Conservation (phyloP, 768 basidiomycete genomes). For the Suillus americanus region DNA sequence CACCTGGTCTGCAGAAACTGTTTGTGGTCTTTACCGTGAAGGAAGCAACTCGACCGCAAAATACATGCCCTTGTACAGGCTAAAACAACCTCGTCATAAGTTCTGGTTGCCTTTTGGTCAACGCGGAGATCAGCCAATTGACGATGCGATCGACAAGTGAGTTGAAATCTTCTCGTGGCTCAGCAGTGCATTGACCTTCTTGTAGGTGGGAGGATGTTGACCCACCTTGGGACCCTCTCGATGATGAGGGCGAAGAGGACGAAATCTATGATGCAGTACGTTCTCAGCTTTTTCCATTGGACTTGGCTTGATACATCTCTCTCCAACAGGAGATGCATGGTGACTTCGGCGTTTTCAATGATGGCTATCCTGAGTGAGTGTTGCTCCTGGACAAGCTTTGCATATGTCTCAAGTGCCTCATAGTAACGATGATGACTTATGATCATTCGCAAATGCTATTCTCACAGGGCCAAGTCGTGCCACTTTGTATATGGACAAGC, state of each 20-base stretch:
- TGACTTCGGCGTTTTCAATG: constrained; percentile 2
- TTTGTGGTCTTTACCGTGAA: constrained; percentile 18
- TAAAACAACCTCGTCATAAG: constrained; percentile 16
- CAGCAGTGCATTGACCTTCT: not conserved
- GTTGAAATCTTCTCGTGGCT: not conserved
- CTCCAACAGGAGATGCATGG: not conserved
- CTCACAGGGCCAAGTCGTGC: not conserved
- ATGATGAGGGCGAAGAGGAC: constrained; percentile 27
- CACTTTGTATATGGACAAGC: not conserved
- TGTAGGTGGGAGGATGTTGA: constrained; percentile 21
- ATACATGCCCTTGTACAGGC: constrained; percentile 24
- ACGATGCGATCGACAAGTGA: not conserved
- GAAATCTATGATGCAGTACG: constrained; percentile 7
- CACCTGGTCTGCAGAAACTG: constrained; percentile 19
- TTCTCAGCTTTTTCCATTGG: not conserved
- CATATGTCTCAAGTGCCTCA: no score
- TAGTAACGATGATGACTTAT: not conserved
- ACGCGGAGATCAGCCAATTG: constrained; percentile 1
- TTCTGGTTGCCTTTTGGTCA: constrained; percentile 7
- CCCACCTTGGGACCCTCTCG: constrained; percentile 24
- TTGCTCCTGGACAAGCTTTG: not conserved
- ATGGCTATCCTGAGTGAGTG: constrained; percentile 3
- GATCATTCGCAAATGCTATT: not conserved
- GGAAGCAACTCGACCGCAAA: constrained; percentile 17
- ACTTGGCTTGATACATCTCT: not conserved